phyloP scores from a whole-genome alignment of 169 alveolate species.

The Perkinsus olseni region DNA sequence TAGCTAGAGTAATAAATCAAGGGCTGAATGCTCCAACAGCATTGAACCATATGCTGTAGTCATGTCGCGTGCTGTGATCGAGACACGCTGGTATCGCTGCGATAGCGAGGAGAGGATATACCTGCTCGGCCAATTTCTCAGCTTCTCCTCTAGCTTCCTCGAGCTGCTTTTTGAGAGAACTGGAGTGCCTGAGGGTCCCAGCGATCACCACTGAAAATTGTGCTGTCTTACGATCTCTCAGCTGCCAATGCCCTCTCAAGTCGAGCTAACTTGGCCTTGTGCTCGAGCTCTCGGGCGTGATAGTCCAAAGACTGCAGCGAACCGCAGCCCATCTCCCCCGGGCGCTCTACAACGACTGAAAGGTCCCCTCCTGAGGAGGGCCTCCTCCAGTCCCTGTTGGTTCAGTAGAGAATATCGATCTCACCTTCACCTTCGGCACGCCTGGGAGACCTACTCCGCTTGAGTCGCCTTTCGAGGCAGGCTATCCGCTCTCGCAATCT shows the following conservation, averaged over 20 bases:
- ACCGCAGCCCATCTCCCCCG: not conserved
- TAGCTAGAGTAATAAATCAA: not conserved
- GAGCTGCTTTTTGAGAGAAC: not conserved
- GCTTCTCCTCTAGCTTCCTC: not conserved
- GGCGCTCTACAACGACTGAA: not conserved
- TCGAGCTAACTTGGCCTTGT: not conserved
- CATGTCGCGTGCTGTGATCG: not conserved
- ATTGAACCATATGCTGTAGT: too few relatives aligned
- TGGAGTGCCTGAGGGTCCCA: not conserved
- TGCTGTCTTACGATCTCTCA: not conserved
- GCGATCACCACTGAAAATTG: not conserved
- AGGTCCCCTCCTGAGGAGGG: too few relatives aligned
- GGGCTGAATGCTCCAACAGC: not conserved
- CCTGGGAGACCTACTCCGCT: too few relatives aligned
- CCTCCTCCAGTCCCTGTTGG: too few relatives aligned
- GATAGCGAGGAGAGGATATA: too few relatives aligned
- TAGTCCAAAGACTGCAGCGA: not conserved
- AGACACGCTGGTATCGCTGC: not conserved
- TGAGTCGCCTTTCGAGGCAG: too few relatives aligned
- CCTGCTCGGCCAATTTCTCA: not conserved
- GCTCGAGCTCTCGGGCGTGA: not conserved
- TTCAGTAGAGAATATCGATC: too few relatives aligned
- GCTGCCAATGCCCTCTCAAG: not conserved
- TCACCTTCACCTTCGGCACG: too few relatives aligned
- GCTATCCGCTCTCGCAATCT: too few relatives aligned